Conservation (phyloP, 306 rosid genomes). For the Dryas alaskensis region DNA sequence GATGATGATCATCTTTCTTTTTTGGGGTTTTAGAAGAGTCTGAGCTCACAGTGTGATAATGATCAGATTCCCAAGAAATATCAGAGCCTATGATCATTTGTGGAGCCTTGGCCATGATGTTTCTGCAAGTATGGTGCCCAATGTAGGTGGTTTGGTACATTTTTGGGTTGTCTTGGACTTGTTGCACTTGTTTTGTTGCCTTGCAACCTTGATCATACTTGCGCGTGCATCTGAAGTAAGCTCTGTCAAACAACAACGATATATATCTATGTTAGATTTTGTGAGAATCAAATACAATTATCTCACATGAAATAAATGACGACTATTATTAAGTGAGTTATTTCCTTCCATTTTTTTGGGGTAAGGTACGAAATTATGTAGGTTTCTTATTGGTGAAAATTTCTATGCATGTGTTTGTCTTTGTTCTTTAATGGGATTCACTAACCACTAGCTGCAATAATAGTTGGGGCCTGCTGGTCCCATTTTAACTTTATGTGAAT, state of each 20-base stretch:
- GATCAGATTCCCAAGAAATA: constrained; percentile 22
- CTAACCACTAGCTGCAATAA: background rate
- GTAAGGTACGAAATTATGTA: background rate
- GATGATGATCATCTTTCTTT: background rate
- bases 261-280: too few species aligned
- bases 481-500: background rate
- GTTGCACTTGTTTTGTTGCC: constrained; percentile 71
- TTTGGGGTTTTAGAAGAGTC: constrained; percentile 11
- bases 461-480: constrained; percentile 10
- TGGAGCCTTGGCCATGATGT: constrained; percentile 31
- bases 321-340: too few species aligned
- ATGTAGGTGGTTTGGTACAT: constrained; percentile 58
- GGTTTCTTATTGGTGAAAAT: background rate
- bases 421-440: background rate
- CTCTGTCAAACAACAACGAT: constrained; percentile 37
- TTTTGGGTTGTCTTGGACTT: constrained; percentile 40
- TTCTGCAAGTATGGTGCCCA: constrained; percentile 66
- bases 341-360: background rate
- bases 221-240: constrained; percentile 71
- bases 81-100: constrained; percentile 38
- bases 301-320: too few species aligned
- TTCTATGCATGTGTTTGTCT: background rate
- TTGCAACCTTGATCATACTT: constrained; percentile 63
- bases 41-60: constrained; percentile 18
- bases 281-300: too few species aligned